Percentiles rank a stretch among this genome's conserved stretches.
Evolutionary conservation across 2,329 filamentous ascomycete genomes (phyloP).

Genomic region (Didymella exigua): DNA sequence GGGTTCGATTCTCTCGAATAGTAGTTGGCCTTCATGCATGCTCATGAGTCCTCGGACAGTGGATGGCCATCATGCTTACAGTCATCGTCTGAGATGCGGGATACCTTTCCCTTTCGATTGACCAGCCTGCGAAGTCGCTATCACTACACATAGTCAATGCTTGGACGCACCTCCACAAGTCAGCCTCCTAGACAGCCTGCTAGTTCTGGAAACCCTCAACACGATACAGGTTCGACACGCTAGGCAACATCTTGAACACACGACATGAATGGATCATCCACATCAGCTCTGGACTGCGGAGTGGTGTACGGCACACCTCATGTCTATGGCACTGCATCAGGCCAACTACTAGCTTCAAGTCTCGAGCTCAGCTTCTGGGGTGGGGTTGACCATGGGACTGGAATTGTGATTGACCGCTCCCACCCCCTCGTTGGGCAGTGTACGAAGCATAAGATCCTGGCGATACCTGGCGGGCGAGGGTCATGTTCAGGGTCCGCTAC

Average conservation of each 20-base stretch:
- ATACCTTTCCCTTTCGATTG: not conserved
- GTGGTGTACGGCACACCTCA: constrained; percentile 7
- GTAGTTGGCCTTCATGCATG: not conserved
- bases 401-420: constrained; percentile 53
- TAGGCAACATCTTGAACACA: not conserved
- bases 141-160: not conserved
- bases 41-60: not conserved
- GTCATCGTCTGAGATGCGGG: too few relatives aligned
- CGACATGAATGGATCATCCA: not conserved
- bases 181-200: not conserved
- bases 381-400: constrained; percentile 50
- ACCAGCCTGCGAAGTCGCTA: not conserved
- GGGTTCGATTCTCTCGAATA: not conserved
- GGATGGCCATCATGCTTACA: too few relatives aligned
- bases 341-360: constrained; percentile 5
- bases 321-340: constrained; percentile 3
- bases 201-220: not conserved
- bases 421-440: constrained; percentile 48
- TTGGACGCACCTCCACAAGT: not conserved
- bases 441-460: constrained; percentile 47
- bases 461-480: constrained; percentile 54
- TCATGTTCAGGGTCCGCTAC: constrained; percentile 56
- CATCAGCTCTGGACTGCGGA: not conserved
- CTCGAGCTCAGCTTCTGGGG: constrained; percentile 55
- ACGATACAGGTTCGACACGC: not conserved